These are phyloP conservation scores for Phaeodactylum tricornutum DNA, from an alignment of 108 stramenopile species.

Conservation along the genomic window DNA sequence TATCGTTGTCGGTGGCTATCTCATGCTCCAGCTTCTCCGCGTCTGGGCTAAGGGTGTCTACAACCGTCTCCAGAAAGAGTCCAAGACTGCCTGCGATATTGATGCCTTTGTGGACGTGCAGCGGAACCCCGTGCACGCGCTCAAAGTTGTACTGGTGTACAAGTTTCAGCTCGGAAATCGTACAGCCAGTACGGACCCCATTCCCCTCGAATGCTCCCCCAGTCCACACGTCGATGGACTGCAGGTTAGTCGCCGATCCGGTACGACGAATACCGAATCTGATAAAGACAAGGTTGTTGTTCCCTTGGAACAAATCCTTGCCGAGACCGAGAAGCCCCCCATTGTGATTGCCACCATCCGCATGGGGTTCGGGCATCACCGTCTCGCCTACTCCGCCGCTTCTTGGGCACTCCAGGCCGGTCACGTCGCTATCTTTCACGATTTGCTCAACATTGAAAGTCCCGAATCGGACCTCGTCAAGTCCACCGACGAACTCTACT, in stretches of 20 bases:
- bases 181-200: constrained; percentile 5
- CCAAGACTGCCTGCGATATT: constrained; percentile 22
- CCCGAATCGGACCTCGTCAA: constrained; percentile 78
- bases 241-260: constrained; percentile 20
- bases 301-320: constrained; percentile 2
- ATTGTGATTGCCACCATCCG: constrained; percentile 86
- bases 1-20: constrained; percentile 1
- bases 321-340: constrained; percentile 28
- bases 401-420: constrained; percentile 65
- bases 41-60: constrained; percentile 15
- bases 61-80: constrained; percentile 1
- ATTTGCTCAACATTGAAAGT: constrained; percentile 82
- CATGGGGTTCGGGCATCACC: constrained; percentile 95
- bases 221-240: constrained; percentile 30
- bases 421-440: constrained; percentile 70
- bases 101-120: constrained; percentile 22
- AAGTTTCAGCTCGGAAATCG: constrained; percentile 26
- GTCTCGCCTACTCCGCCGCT: constrained; percentile 79
- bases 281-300: constrained; percentile 1
- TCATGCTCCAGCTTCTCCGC: background rate
- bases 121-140: constrained; percentile 12
- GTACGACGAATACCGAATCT: background rate
- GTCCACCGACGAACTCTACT: constrained; percentile 67
- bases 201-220: constrained; percentile 22
- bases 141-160: constrained; percentile 30